Base-by-base conservation (phyloP, 2,329 filamentous ascomycete species). In the Tolypocladium inflatum region DNA sequence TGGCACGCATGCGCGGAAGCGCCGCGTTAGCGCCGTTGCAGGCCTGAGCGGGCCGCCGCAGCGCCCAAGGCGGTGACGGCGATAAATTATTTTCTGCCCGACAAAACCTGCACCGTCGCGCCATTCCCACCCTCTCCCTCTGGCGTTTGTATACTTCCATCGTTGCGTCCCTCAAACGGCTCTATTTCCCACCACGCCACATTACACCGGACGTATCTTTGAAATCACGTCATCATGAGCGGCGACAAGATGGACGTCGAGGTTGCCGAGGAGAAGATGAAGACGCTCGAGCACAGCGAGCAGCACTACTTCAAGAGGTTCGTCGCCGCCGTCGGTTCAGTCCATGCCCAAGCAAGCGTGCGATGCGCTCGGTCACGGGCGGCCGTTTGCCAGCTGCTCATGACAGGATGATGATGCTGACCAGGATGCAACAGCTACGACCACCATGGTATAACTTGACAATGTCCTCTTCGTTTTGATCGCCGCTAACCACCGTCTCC, bases 261-360 rank as follows among this genome's bases (percentile, higher is more conserved):
- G 69, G 71, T 76, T 64, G 83, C 82, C 54, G 83, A 86, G 77
- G 73, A 81, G 71, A 78, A 79, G 74, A 81, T 89, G 74, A 85
- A 87, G 71, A 74, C 78, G 67, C 87, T 96, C 83, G 88, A 90
- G 73, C 92, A 96, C 78, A 94, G 92, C 63, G 94, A 99, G 81
- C 91, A 95, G 75, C 94, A 97, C 76, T 99, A 97, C 81, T 97
- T 97, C 80, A 97, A 97, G 79, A 96, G 91, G 92, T 95, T 60
- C 62, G 67, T 73, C 60, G 45, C 42, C 13, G 17, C 53, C 53
- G n/a, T 9, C 53, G 23, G 23, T 8, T 7, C 26, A 17, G 23
- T 55, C 55, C 38, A 57, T 37, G 54, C 52, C 45, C 17, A 23
- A n/a, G 5, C 48, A 38, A 23, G 9, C 42, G 13, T 13, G 19